A percentile compares a stretch with the other conserved stretches of the same genome.
Conservation (phyloP, 2,329 filamentous ascomycete genomes). For the Corniculantispora saksenae region DNA sequence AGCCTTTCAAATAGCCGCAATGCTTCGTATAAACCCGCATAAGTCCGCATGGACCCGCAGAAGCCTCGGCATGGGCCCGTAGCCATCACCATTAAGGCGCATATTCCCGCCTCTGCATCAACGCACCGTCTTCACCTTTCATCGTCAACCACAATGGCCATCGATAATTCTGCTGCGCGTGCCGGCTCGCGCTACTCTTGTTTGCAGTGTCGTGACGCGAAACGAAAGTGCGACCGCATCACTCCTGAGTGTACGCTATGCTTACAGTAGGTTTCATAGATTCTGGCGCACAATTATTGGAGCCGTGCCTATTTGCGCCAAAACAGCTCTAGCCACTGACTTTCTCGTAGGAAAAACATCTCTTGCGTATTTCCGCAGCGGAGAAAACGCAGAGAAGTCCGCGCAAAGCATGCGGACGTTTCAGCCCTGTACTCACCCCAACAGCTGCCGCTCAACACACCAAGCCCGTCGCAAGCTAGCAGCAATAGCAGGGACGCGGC, state of each 20-base stretch:
- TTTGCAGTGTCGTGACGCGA: slow-evolving; percentile 7
- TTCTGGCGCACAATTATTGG: too few relatives aligned
- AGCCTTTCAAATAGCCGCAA: not conserved
- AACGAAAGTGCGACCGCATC: slow-evolving; percentile 11
- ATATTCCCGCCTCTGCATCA: slow-evolving; percentile 2
- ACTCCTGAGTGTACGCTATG: slow-evolving; percentile 12
- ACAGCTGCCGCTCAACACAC: slow-evolving; percentile 1
- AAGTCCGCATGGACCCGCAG: not conserved
- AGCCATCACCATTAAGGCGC: not conserved
- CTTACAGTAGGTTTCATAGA: not conserved
- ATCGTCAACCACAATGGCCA: slow-evolving; percentile 7
- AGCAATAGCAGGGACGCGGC: not conserved
- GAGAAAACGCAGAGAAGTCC: slow-evolving; percentile 12
- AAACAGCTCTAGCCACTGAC: too few relatives aligned
- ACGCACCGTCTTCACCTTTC: not conserved
- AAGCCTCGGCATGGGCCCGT: not conserved
- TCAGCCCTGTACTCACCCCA: not conserved
- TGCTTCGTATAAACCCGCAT: not conserved
- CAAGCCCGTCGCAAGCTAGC: slow-evolving; percentile 13
- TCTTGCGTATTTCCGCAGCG: slow-evolving; percentile 5
- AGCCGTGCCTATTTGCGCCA: too few relatives aligned
- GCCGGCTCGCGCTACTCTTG: not conserved
- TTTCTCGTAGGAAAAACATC: not conserved
- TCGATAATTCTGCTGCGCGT: not conserved
- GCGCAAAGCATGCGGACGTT: not conserved